These are phyloP conservation scores for Penicillium mononematosum DNA, from an alignment of 495 filamentous ascomycete species.

Conservation along the genomic window DNA sequence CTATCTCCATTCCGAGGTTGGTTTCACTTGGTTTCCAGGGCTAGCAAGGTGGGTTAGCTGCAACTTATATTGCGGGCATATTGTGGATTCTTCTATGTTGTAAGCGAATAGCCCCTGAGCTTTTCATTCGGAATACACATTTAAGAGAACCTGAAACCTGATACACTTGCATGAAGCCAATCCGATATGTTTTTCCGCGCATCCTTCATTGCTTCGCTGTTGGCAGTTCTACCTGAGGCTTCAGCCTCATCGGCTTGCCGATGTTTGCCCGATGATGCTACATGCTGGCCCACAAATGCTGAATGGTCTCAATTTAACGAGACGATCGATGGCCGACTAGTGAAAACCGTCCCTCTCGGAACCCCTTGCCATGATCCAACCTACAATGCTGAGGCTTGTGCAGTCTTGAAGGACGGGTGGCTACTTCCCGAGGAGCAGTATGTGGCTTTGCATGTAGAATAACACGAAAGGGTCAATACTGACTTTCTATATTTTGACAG, in stretches of 20 bases:
- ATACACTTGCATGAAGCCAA: background rate
- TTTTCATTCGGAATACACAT: background rate
- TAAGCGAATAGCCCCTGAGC: background rate
- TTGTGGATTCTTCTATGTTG: background rate
- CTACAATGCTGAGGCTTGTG: slow-evolving; percentile 35
- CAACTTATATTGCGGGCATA: background rate
- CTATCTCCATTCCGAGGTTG: background rate
- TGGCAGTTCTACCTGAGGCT: slow-evolving; percentile 11
- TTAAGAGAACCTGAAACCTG: background rate
- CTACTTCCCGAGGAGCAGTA: slow-evolving; percentile 34
- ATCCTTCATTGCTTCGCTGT: slow-evolving; percentile 9
- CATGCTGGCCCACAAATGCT: slow-evolving; percentile 42
- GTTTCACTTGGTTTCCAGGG: too few relatives aligned
- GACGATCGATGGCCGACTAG: slow-evolving; percentile 42
- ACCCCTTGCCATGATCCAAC: slow-evolving; percentile 45
- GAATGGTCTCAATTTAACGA: slow-evolving; percentile 47
- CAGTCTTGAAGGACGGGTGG: slow-evolving; percentile 29
- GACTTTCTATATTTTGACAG: slow-evolving; percentile 15
- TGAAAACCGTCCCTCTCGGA: slow-evolving; percentile 46
- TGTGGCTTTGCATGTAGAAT: slow-evolving; percentile 11
- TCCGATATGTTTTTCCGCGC: background rate
- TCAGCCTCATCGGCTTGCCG: slow-evolving; percentile 22
- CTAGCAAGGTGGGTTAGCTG: background rate
- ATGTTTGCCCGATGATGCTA: slow-evolving; percentile 40
- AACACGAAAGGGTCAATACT: background rate